Evolutionary conservation across 2,329 filamentous ascomycete species (phyloP).

Genomic region (Cadophora gregata): DNA sequence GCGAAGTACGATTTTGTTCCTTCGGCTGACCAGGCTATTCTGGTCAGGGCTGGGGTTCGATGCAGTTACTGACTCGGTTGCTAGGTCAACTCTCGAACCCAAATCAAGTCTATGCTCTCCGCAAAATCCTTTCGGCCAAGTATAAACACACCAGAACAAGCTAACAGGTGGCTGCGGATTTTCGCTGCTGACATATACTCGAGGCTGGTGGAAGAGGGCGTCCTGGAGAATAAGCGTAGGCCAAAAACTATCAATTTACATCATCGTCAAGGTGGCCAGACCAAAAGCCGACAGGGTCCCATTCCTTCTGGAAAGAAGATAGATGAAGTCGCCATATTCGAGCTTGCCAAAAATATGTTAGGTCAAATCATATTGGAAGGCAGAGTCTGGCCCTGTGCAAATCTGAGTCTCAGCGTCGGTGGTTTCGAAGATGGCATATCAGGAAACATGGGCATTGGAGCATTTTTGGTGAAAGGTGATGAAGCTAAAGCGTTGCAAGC

Average conservation of each 20-base stretch:
- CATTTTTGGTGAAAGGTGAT: conserved; percentile 81
- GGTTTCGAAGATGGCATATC: conserved; percentile 88
- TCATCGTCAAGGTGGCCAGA: conserved; percentile 75
- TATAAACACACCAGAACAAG: conserved; percentile 80
- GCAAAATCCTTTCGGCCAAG: conserved; percentile 92
- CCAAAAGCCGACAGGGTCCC: conserved; percentile 73
- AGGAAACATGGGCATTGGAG: conserved; percentile 84
- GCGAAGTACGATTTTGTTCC: conserved; percentile 56
- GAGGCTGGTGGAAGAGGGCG: conserved; percentile 87
- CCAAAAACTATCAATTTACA: conserved; percentile 88
- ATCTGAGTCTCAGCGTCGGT: conserved; percentile 85
- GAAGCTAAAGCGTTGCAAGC: conserved; percentile 61
- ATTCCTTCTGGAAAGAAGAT: conserved; percentile 79
- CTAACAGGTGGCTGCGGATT: conserved; percentile 83
- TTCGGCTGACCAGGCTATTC: neutral
- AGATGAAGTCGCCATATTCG: conserved; percentile 74
- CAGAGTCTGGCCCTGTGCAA: conserved; percentile 86
- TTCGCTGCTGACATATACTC: conserved; percentile 92
- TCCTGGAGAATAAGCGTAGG: conserved; percentile 83
- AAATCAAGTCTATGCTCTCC: conserved; percentile 97
- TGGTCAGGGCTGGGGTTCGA: neutral
- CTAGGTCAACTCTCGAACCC: conserved; percentile 80
- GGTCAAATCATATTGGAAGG: conserved; percentile 80
- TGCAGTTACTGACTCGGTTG: conserved; percentile 1
- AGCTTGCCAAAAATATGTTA: conserved; percentile 77